phyloP scores from a whole-genome alignment of 148 eudicot genomes.

The Chenopodium formosanum region DNA sequence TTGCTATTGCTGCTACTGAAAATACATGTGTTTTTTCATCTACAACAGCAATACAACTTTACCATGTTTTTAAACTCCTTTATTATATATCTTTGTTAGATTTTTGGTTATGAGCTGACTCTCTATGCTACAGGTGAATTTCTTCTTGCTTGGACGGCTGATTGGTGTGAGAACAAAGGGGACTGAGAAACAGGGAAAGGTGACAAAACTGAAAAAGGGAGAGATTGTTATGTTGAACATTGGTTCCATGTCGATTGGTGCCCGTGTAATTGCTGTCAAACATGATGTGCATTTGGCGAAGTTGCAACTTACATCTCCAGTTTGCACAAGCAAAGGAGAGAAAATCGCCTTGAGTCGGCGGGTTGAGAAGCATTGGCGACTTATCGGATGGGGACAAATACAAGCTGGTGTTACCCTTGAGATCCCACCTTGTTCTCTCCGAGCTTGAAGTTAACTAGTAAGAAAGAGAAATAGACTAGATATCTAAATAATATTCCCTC shows the following conservation, averaged over 20 bases:
- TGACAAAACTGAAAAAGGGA: conserved; percentile 71
- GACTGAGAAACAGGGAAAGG: conserved; percentile 86
- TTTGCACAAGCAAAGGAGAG: conserved; percentile 91
- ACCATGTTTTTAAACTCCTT: not conserved
- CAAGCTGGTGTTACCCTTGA: conserved; percentile 83
- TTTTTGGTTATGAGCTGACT: not conserved
- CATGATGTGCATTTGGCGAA: conserved; percentile 67
- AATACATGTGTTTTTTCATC: too few species aligned
- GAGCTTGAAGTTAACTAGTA: conserved; percentile 27
- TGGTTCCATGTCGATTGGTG: conserved; percentile 98
- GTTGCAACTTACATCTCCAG: conserved; percentile 86
- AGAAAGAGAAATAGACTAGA: not conserved
- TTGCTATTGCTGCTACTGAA: too few species aligned
- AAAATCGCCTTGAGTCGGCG: conserved; percentile 86
- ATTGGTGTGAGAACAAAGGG: conserved; percentile 94
- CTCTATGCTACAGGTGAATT: conserved; percentile 64
- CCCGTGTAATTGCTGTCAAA: conserved; percentile 79
- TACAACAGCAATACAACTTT: not conserved
- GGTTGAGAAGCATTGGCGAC: conserved; percentile 97
- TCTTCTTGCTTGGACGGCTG: conserved; percentile 81
- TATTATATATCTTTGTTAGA: too few species aligned
- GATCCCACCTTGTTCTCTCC: conserved; percentile 77
- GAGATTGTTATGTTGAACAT: conserved; percentile 96
- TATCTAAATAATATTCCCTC: not conserved
- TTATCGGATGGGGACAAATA: conserved; percentile 99